phyloP scores from a whole-genome alignment of 2,329 filamentous ascomycete genomes.

The Zymoseptoria crescenta region DNA sequence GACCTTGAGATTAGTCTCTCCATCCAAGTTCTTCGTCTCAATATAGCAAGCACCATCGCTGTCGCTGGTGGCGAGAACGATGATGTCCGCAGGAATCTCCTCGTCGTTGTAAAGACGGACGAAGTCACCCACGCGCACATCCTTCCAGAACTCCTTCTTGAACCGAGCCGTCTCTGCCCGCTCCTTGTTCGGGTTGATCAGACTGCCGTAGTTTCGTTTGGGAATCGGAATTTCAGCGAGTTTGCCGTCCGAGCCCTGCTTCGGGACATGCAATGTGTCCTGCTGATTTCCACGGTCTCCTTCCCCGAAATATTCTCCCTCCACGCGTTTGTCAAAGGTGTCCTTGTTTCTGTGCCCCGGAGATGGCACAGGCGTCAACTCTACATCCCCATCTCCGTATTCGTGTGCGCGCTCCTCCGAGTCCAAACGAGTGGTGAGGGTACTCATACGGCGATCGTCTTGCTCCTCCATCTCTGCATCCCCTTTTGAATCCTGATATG shows the following conservation, averaged over 20 bases:
- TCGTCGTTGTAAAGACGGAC: conserved; percentile 95
- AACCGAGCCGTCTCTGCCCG: conserved; percentile 69
- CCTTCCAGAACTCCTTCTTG: conserved; percentile 93
- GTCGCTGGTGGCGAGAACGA: conserved; percentile 88
- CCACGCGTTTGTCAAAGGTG: conserved; percentile 8
- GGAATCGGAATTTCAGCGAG: conserved; percentile 24
- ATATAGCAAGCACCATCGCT: conserved; percentile 92
- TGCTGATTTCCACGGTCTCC: conserved; percentile 14
- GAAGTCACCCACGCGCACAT: conserved; percentile 88
- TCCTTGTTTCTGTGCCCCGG: conserved; percentile 44
- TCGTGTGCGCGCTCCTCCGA: conserved; percentile 31
- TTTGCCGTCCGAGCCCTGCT: conserved; percentile 14
- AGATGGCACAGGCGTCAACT: conserved; percentile 92
- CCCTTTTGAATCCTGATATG: conserved; percentile 34
- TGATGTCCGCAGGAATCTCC: conserved; percentile 85
- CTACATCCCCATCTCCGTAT: conserved; percentile 60
- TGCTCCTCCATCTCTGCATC: conserved; percentile 43
- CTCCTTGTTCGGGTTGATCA: conserved; percentile 65
- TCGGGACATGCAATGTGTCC: conserved; percentile 26
- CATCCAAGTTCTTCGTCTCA: conserved; percentile 96
- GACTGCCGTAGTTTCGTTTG: conserved; percentile 52
- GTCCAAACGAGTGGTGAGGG: conserved; percentile 41
- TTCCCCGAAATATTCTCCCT: conserved; percentile 2
- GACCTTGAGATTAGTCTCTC: conserved; percentile 95
- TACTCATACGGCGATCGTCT: conserved; percentile 42